Evolutionary conservation across 1,139 yeast species (phyloP).

Genomic region (Kodamaea sp.): DNA sequence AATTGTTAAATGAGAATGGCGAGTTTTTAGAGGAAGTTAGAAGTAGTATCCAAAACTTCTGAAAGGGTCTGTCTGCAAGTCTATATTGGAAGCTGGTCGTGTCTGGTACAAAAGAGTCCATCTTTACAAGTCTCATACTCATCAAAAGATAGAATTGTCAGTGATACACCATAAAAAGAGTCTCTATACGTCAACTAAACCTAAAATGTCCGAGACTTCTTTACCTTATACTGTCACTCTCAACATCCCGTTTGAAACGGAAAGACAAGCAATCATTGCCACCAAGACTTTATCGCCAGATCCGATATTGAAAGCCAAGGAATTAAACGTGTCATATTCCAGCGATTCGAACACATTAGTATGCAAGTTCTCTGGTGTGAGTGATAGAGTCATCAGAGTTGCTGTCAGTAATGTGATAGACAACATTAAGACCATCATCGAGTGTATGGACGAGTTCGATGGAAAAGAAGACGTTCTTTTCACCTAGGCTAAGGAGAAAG

Average conservation of each 20-base stretch:
- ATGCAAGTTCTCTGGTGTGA: conserved; percentile 53
- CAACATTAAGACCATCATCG: conserved; percentile 62
- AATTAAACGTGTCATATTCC: conserved; percentile 47
- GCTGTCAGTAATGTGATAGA: conserved; percentile 71
- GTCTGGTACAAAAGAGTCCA: too few species aligned
- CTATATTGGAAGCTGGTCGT: too few species aligned
- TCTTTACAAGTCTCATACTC: too few species aligned
- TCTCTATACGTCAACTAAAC: too few species aligned
- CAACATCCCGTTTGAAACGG: conserved; percentile 62
- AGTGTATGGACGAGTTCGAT: conserved; percentile 66
- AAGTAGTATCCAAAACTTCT: too few species aligned
- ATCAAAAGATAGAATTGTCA: too few species aligned
- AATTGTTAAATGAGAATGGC: too few species aligned
- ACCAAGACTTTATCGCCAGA: conserved; percentile 65
- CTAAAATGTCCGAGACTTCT: conserved; percentile 6
- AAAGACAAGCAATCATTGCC: conserved; percentile 65
- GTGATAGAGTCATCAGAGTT: conserved; percentile 67
- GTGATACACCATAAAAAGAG: too few species aligned
- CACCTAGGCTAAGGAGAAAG: not conserved
- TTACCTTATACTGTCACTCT: conserved; percentile 25
- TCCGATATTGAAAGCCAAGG: conserved; percentile 70
- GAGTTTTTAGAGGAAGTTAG: too few species aligned
- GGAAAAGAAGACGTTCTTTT: conserved; percentile 29
- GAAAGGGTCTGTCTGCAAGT: too few species aligned
- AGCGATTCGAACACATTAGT: conserved; percentile 29